Conservation (phyloP, 2,329 filamentous ascomycete genomes). For the Talaromyces sp. region DNA sequence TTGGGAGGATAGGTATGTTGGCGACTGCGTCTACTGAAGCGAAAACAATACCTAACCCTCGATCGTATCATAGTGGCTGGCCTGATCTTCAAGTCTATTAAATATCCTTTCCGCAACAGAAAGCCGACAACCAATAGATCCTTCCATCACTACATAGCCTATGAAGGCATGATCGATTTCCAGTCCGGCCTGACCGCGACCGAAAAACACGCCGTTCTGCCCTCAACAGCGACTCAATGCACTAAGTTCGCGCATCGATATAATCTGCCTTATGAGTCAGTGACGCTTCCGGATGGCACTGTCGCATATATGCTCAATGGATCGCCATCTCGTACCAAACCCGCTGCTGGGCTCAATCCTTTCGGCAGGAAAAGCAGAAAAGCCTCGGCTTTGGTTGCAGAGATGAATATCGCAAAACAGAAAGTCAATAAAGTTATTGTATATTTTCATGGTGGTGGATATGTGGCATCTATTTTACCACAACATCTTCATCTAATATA, state of each 20-base stretch:
- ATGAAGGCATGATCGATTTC: constrained; percentile 12
- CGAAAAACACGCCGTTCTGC: constrained; percentile 3
- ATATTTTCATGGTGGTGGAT: constrained; percentile 12
- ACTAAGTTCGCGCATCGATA: not conserved
- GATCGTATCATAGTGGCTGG: not conserved
- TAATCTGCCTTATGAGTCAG: not conserved
- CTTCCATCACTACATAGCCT: constrained; percentile 4
- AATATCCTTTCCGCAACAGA: not conserved
- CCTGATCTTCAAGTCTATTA: not conserved
- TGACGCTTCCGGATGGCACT: constrained; percentile 5
- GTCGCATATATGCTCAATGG: not conserved
- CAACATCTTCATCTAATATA: constrained; percentile 1
- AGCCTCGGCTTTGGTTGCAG: not conserved
- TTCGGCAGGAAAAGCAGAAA: not conserved
- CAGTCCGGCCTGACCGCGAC: constrained; percentile 1
- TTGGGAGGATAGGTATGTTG: constrained; percentile 9
- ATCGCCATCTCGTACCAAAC: not conserved
- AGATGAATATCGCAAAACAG: not conserved
- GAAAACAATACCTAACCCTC: not conserved
- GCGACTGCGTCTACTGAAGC: not conserved
- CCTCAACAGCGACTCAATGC: constrained; percentile 2
- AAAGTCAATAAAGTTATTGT: constrained; percentile 9
- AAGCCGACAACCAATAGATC: not conserved
- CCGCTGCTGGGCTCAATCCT: not conserved
- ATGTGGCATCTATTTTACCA: constrained; percentile 3